Conservation (phyloP, 2,329 filamentous ascomycete genomes). For the Pseudocercospora macadamiae region DNA sequence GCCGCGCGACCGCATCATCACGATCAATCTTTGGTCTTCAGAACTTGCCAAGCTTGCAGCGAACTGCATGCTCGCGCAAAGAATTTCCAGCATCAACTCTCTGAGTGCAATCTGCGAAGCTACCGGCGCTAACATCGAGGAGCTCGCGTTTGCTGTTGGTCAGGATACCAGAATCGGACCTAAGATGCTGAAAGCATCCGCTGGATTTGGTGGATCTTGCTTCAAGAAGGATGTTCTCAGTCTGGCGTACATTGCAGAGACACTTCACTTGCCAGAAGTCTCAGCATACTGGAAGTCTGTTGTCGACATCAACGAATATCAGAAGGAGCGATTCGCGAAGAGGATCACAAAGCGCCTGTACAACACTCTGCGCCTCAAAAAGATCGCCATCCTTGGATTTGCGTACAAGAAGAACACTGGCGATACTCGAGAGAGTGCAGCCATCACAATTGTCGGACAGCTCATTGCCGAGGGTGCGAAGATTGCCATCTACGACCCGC, state of each 20-base stretch:
- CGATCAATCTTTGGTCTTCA: constrained; percentile 75
- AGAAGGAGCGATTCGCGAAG: constrained; percentile 68
- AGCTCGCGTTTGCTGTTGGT: constrained; percentile 69
- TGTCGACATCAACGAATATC: constrained; percentile 75
- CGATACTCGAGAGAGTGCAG: constrained; percentile 72
- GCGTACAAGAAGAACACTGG: constrained; percentile 80
- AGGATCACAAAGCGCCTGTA: constrained; percentile 69
- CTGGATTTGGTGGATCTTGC: constrained; percentile 79
- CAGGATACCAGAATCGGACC: constrained; percentile 70
- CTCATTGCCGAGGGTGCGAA: constrained; percentile 66
- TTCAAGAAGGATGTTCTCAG: constrained; percentile 80
- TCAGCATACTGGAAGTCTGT: constrained; percentile 76
- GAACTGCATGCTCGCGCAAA: constrained; percentile 79
- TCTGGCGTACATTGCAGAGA: constrained; percentile 73
- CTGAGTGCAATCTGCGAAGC: constrained; percentile 79
- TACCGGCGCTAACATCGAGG: constrained; percentile 74
- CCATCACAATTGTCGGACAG: constrained; percentile 67
- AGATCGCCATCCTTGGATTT: constrained; percentile 71
- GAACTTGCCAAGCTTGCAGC: constrained; percentile 79
- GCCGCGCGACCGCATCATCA: constrained; percentile 66
- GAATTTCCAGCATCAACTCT: constrained; percentile 79
- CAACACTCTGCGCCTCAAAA: constrained; percentile 70
- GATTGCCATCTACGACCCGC: constrained; percentile 70
- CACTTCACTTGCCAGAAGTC: constrained; percentile 69
- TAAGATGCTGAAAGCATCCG: constrained; percentile 72